Conservation (phyloP, 179 eudicot species). For the Silene vulgaris region DNA sequence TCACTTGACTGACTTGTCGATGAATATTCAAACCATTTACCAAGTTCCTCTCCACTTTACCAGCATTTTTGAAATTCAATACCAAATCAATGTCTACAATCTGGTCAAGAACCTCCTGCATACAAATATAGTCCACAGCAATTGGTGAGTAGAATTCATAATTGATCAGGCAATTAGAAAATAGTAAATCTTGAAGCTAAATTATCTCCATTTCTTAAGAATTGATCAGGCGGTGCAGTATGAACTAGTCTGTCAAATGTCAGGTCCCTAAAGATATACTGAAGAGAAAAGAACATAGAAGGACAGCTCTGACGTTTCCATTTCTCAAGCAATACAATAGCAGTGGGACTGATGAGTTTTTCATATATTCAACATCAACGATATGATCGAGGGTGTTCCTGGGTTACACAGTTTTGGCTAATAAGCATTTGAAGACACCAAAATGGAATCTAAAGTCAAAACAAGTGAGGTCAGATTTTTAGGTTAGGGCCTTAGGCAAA, state of each 20-base stretch:
- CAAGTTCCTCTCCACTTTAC: constrained; percentile 31
- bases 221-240: not conserved
- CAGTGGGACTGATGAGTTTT: not conserved
- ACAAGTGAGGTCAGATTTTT: too few species aligned
- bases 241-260: not conserved
- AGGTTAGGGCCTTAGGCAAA: too few species aligned
- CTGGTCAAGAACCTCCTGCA: constrained; percentile 86
- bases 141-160: not conserved
- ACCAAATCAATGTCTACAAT: constrained; percentile 78
- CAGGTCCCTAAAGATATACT: not conserved
- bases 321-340: not conserved
- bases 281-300: not conserved
- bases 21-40: constrained; percentile 33
- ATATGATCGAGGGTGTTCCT: too few species aligned
- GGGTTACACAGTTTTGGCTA: too few species aligned
- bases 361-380: not conserved
- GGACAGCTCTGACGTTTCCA: not conserved
- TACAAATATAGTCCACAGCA: constrained; percentile 12
- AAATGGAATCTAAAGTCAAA: too few species aligned
- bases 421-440: too few species aligned
- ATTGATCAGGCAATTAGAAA: not conserved
- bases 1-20: constrained; percentile 27
- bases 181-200: not conserved
- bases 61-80: constrained; percentile 69
- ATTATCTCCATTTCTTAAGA: constrained; percentile 4